Evolutionary conservation across 2,329 filamentous ascomycete genomes (phyloP), one percentile per base, ranked within the genome.

Genomic region (Trichoderma sp.): DNA sequence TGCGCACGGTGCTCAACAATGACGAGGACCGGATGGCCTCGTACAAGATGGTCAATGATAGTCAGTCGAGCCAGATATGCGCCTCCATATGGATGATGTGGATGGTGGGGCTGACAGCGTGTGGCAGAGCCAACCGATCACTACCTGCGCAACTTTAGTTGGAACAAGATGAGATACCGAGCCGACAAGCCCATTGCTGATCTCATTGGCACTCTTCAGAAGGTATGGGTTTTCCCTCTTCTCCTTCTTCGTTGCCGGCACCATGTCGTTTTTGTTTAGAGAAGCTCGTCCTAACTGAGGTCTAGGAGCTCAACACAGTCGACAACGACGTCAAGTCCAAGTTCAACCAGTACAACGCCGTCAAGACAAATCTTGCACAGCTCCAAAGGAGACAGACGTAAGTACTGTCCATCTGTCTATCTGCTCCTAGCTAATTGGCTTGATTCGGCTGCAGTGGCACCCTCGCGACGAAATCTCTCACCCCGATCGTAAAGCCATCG

Each of bases 81-180:
- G 11, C 28, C 24, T 66, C 32, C 54, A 34, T 21, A 28, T 24
- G 39, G 39, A 24, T 24, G 46, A 46, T 37, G 24, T 37, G 26
- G 2, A 39, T 59, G 54, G 34, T 55, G 32, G 43, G 64, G 63
- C 66, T 75, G 80, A 73, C 79, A 73, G 71, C 71, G 10, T 65
- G 61, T 34, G 68, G 43, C 78, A 98, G 95, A 97, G 80, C 94
- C 96, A n/a, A 94, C 95, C 70, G 95, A 97, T 75, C 91, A 95
- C 78, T 99, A 98, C 78, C 84, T 99, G 56, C 89, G 90, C 77
- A 90, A 87, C 67, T 99, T 98, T 81, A 87, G 89, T 73, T 99
- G 96, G 96, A 98, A 98, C 83, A 97, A 96, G 81, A 93, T 97
- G 81, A 96, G 97, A 79, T 99, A 98, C 81, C 90, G 96, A 75